Conservation (phyloP, 2,329 filamentous ascomycete genomes). For the Alternaria sp. region DNA sequence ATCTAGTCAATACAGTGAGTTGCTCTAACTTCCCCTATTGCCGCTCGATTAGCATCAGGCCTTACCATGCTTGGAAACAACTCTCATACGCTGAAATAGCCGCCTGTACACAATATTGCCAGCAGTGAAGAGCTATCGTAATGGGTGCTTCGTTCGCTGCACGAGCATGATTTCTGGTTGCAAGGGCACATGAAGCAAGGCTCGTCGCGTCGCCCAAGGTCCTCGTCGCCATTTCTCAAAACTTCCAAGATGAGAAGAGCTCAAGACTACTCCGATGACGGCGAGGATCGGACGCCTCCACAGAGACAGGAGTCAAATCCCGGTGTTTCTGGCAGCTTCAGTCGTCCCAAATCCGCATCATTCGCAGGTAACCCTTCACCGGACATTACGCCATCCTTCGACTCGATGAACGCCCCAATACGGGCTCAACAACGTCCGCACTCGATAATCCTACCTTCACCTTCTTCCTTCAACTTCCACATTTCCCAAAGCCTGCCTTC, state of each 20-base stretch:
- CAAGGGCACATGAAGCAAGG: constrained; percentile 21
- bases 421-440: constrained; percentile 30
- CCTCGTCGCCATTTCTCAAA: constrained; percentile 15
- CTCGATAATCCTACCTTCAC: constrained; percentile 36
- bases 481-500: constrained; percentile 26
- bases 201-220: constrained; percentile 15
- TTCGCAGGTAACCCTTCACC: constrained; percentile 27
- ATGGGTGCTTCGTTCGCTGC: constrained; percentile 33
- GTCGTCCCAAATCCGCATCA: constrained; percentile 12
- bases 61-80: background rate
- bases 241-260: constrained; percentile 31
- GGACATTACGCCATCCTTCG: constrained; percentile 52
- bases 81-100: constrained; percentile 22
- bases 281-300: constrained; percentile 31
- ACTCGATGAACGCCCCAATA: constrained; percentile 45
- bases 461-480: constrained; percentile 37
- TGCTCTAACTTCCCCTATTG: background rate
- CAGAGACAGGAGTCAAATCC: constrained; percentile 18
- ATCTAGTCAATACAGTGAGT: constrained; percentile 29
- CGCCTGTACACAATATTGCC: constrained; percentile 11
- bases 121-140: constrained; percentile 24
- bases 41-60: background rate
- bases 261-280: constrained; percentile 26
- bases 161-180: constrained; percentile 28
- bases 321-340: constrained; percentile 20